phyloP scores from a whole-genome alignment of 2,329 filamentous ascomycete species.

The Lojkania enalia region DNA sequence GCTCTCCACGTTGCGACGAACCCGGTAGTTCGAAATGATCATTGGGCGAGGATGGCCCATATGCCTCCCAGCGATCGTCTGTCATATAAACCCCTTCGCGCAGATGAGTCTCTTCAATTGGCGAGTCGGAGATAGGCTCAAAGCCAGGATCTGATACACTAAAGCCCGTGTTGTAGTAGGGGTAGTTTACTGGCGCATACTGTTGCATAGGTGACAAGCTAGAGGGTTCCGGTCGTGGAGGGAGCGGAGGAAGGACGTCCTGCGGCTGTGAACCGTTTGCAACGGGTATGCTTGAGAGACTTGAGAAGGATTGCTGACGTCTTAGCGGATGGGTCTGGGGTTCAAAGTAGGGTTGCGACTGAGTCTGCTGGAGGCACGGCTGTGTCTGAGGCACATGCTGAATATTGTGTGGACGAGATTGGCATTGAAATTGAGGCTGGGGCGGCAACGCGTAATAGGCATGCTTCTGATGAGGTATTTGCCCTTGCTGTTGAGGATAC shows the following conservation, averaged over 20 bases:
- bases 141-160: conserved; percentile 34
- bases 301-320: conserved; percentile 38
- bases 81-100: conserved; percentile 17
- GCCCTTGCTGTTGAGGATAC: conserved; percentile 17
- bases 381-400: conserved; percentile 1
- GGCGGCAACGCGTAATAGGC: conserved; percentile 23
- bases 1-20: conserved; percentile 15
- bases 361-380: conserved; percentile 9
- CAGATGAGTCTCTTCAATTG: conserved; percentile 19
- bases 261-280: conserved; percentile 35
- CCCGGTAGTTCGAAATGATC: conserved; percentile 10
- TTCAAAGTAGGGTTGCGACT: conserved; percentile 19
- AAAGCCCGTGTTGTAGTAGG: conserved; percentile 33
- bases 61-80: conserved; percentile 36
- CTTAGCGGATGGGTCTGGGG: conserved; percentile 32
- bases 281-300: conserved; percentile 39
- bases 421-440: conserved; percentile 4
- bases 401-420: background rate
- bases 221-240: conserved; percentile 16
- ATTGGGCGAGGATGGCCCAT: conserved; percentile 11
- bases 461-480: conserved; percentile 28
- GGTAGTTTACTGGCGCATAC: conserved; percentile 17
- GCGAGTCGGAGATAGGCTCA: conserved; percentile 24
- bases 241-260: conserved; percentile 13
- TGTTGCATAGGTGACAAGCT: conserved; percentile 12